Conservation (phyloP, 2,329 filamentous ascomycete species). For the Neonectria magnoliae region DNA sequence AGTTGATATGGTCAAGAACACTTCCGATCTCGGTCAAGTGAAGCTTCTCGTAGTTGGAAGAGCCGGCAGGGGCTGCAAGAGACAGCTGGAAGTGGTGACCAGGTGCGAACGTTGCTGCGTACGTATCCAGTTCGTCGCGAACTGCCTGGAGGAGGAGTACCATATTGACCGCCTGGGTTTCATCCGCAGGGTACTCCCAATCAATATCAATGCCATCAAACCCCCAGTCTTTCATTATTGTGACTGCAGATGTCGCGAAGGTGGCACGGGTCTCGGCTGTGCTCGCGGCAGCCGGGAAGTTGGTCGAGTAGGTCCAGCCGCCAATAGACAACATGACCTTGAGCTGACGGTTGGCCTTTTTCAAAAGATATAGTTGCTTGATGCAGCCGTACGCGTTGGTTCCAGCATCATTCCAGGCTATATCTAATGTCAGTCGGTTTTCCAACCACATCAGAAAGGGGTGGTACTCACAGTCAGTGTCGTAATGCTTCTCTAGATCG, state of each 20-base stretch:
- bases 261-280: slow-evolving; percentile 67
- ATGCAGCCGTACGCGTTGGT: slow-evolving; percentile 83
- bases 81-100: slow-evolving; percentile 65
- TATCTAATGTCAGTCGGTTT: not conserved
- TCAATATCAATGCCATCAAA: slow-evolving; percentile 61
- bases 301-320: slow-evolving; percentile 84
- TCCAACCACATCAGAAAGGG: no score
- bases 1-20: slow-evolving; percentile 66
- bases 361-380: slow-evolving; percentile 82
- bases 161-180: slow-evolving; percentile 55
- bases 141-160: slow-evolving; percentile 56
- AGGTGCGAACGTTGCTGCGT: slow-evolving; percentile 54
- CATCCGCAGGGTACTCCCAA: slow-evolving; percentile 52
- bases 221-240: slow-evolving; percentile 67
- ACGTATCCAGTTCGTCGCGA: slow-evolving; percentile 59
- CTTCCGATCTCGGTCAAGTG: slow-evolving; percentile 58
- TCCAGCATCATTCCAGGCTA: slow-evolving; percentile 46
- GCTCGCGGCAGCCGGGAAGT: slow-evolving; percentile 75
- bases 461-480: slow-evolving; percentile 66
- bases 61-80: slow-evolving; percentile 62
- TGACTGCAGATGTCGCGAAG: slow-evolving; percentile 77
- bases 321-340: slow-evolving; percentile 85
- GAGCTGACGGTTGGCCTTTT: slow-evolving; percentile 79
- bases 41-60: slow-evolving; percentile 59
- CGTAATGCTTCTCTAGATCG: slow-evolving; percentile 78